Percentiles rank a stretch among this genome's conserved stretches.
These are phyloP conservation scores for Salvia splendens DNA, from an alignment of 257 asterid genomes.

Conservation along the genomic window DNA sequence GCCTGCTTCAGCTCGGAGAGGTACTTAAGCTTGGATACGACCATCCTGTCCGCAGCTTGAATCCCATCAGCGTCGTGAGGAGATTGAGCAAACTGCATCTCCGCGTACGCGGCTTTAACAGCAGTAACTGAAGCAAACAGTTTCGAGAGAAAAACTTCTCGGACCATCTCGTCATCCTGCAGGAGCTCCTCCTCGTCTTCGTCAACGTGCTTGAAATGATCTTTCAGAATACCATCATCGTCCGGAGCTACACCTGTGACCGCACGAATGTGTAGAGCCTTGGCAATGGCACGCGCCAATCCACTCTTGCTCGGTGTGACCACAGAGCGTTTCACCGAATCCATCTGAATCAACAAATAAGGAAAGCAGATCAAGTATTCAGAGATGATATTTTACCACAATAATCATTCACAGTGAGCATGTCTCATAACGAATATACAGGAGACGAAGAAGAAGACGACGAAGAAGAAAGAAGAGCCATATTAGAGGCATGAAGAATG, in stretches of 20 bases:
- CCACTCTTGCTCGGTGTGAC: slow-evolving; percentile 46
- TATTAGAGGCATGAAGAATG: too few species aligned
- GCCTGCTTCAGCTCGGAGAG: slow-evolving; percentile 67
- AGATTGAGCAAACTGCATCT: slow-evolving; percentile 66
- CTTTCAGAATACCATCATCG: slow-evolving; percentile 33
- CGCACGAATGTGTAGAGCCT: slow-evolving; percentile 53
- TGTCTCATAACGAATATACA: too few species aligned
- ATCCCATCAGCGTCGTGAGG: slow-evolving; percentile 81
- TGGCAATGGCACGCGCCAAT: slow-evolving; percentile 58
- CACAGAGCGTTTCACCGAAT: slow-evolving; percentile 45
- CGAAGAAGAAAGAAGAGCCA: too few species aligned
- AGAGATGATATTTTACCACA: too few species aligned
- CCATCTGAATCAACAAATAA: slow-evolving; percentile 68
- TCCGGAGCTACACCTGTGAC: slow-evolving; percentile 39
- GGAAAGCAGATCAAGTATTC: slow-evolving; percentile 20
- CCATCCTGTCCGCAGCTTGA: slow-evolving; percentile 63
- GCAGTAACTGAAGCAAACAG: slow-evolving; percentile 65
- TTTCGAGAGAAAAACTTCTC: slow-evolving; percentile 68
- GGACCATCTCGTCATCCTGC: slow-evolving; percentile 29
- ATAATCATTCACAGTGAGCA: not conserved
- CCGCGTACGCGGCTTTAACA: slow-evolving; percentile 72
- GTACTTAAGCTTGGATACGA: slow-evolving; percentile 58
- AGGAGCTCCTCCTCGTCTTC: slow-evolving; percentile 39
- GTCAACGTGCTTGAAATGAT: not conserved
- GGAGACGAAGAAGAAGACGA: too few species aligned